Evolutionary conservation across 305 asterid genomes (phyloP), one percentile per base, ranked within the genome.

Genomic region (Fraxinus platypoda): DNA sequence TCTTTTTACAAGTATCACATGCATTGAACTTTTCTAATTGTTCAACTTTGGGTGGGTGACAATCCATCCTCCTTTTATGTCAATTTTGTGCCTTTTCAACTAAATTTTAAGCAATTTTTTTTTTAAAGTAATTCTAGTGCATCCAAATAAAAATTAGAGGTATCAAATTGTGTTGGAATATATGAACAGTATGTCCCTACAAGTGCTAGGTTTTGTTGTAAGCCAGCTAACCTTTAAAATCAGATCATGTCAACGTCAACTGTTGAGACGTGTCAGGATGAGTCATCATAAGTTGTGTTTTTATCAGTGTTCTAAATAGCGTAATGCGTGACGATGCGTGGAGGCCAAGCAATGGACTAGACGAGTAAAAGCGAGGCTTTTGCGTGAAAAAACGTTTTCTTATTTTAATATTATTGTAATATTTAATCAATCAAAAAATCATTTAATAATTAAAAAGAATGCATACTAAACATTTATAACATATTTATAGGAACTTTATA

Each of bases 21-120:
- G 90, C 87, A 82, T 75, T 85, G 57, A 85, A 85, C 84, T 84
- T 34, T 52, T 70, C 84, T 78, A 74, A 81, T 72, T 79, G 37
- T 76, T 76, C 74, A 77, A 75, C 70, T 76, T 85, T 75, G 81
- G 81, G 73, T 13, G 41, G 59, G 9, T 70, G 13, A 77, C 81
- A 37, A n/a, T 12, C 74, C 46, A 73, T 70, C 38, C 79, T 25
- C 8, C 34, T 34, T 59, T 19, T 38, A 33, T 84, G 81, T 87
- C 88, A 84, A 82, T 71, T 43, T 8, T 81, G 49, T 46, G 76
- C 57, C 19, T 38, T 80, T 82, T 82, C 82, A 76, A 87, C 86
- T 82, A 64, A 2, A 77, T 82, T 79, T 80, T 77, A 66, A 54
- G 34, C 19, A 13, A 1, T 46, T 46, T 43, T 43, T 46, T 3